Evolutionary conservation across 176 grass and related monocot genomes (phyloP), one percentile per base, ranked within the genome.

Genomic region (Lolium multiflorum): DNA sequence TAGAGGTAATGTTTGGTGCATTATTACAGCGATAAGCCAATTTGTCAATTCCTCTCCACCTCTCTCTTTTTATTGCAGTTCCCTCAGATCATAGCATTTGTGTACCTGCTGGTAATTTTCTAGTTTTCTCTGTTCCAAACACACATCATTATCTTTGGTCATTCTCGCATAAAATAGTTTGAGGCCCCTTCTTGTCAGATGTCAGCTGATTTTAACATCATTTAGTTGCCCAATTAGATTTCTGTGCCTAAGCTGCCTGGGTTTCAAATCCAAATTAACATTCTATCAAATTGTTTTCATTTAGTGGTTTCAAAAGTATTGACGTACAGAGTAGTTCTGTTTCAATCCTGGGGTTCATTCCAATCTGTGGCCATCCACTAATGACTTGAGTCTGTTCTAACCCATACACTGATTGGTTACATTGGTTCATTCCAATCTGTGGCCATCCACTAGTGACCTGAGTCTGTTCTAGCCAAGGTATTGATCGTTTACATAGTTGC

Each of bases 141-240:
- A 44, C 81, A 35, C n/a, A 51, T 28, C 46, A 15, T 74, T 41
- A 7, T 24, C 20, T 76, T 76, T 76, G 25, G 39, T 48, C 20
- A 35, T 49, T 50, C 22, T 48, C n/a, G 24, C 14, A 38, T 72
- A 22, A 48, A 60, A 68, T 57, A 59, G 47, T 26, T 18, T 7
- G 3, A 68, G 22, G 24, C 31, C 20, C 17, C 41, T 71, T 46
- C 24, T 38, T 77, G 46, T 22, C 18, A 38, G 37, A 57, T 64
- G 22, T 49, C 43, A 75, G 59, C 5, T 21, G 39, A 52, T 72
- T 41, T 35, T 79, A 12, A 47, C 3, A 20, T 59, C 20, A 39
- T 84, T 63, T 68, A 67, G 51, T 56, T 88, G 48, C 35, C 18
- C 28, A 75, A 57, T 26, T 66, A 67, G 46, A 80, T 57, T 66